Percentiles rank a stretch among this genome's conserved stretches.
Evolutionary conservation across 805 yeast species (phyloP).

Genomic region (Lipomyces chichibuensis): DNA sequence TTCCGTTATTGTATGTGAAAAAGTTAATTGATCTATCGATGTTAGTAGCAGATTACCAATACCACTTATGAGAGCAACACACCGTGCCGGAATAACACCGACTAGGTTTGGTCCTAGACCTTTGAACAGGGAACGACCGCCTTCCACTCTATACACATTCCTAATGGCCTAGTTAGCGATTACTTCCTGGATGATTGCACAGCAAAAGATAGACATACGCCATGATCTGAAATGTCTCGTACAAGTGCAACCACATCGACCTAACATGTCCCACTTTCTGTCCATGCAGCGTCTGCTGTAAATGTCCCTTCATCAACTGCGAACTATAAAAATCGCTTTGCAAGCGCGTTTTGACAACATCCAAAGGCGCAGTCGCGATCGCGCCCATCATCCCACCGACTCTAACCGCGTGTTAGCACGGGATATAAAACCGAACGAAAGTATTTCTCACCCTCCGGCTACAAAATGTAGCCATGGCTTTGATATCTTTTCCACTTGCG

Average conservation of each 20-base stretch:
- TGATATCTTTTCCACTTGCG: slow-evolving; percentile 24
- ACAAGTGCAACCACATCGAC: slow-evolving; percentile 70
- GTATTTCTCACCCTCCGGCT: slow-evolving; percentile 47
- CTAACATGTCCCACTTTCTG: slow-evolving; percentile 40
- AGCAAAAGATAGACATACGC: slow-evolving; percentile 16
- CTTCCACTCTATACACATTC: slow-evolving; percentile 73
- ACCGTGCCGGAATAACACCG: slow-evolving; percentile 91
- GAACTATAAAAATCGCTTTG: slow-evolving; percentile 77
- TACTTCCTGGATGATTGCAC: background rate
- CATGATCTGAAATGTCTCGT: slow-evolving; percentile 77
- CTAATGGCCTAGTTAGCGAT: slow-evolving; percentile 36
- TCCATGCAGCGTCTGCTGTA: slow-evolving; percentile 20
- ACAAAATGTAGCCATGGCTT: slow-evolving; percentile 54
- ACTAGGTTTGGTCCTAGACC: slow-evolving; percentile 96
- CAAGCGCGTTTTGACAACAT: slow-evolving; percentile 88
- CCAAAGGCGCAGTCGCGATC: slow-evolving; percentile 88
- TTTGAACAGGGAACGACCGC: slow-evolving; percentile 81
- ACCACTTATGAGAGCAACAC: background rate
- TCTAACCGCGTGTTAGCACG: background rate
- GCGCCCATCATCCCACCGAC: slow-evolving; percentile 99
- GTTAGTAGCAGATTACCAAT: background rate
- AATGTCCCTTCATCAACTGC: slow-evolving; percentile 25
- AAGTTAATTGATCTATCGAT: slow-evolving; percentile 78
- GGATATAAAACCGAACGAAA: background rate
- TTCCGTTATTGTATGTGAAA: slow-evolving; percentile 94